These are phyloP conservation scores for Trametes hirsuta DNA, from an alignment of 1,284 basidiomycete genomes.

Conservation along the genomic window DNA sequence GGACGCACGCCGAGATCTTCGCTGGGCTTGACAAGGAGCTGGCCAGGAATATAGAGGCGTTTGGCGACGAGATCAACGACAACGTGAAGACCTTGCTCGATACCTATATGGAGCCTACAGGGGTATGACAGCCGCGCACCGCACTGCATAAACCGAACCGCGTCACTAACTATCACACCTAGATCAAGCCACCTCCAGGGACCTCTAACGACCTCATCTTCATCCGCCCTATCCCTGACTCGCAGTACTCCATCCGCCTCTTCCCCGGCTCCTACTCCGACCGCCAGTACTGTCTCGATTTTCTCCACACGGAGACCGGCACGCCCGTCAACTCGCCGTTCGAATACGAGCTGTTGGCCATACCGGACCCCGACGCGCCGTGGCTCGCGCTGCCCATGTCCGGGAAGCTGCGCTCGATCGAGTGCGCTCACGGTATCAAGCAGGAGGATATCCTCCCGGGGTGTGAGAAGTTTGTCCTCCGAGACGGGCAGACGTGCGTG, in stretches of 20 bases:
- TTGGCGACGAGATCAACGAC: not conserved
- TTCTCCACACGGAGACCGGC: conserved; percentile 3
- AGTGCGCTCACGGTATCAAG: not conserved
- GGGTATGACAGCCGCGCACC: not conserved
- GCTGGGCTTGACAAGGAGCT: not conserved
- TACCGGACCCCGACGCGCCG: not conserved
- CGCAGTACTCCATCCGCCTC: conserved; percentile 1
- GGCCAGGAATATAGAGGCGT: not conserved
- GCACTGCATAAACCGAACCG: not conserved
- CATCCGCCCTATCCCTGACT: conserved; percentile 3
- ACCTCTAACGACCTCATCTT: not conserved
- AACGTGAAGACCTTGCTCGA: not conserved
- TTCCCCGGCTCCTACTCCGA: conserved; percentile 4
- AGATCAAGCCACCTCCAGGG: not conserved
- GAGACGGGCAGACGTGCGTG: not conserved
- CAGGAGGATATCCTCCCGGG: not conserved
- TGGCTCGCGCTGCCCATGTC: not conserved
- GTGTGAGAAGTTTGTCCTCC: not conserved
- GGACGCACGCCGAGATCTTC: not conserved
- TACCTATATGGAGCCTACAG: not conserved
- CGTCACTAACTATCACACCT: not conserved
- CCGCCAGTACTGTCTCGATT: conserved; percentile 7
- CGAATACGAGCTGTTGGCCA: conserved; percentile 4
- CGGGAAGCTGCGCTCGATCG: not conserved
- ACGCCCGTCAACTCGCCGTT: conserved; percentile 12